These are phyloP conservation scores for Abortiporus biennis DNA, from an alignment of 1,284 basidiomycete genomes.

Conservation along the genomic window DNA sequence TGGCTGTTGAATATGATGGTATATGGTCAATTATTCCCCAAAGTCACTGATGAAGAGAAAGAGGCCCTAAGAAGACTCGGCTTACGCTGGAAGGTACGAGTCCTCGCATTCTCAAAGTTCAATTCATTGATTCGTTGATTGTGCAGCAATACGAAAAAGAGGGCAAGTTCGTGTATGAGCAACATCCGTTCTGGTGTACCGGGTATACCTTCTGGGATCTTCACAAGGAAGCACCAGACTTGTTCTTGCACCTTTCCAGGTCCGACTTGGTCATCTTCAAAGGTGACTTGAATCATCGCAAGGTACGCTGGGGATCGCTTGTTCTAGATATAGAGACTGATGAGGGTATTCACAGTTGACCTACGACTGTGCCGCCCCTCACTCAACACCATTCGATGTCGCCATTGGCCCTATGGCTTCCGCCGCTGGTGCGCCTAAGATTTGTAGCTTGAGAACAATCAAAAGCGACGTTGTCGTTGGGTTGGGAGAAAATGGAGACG, in stretches of 20 bases:
- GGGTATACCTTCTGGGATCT: constrained; percentile 96
- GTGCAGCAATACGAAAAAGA: constrained; percentile 84
- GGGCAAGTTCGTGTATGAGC: constrained; percentile 93
- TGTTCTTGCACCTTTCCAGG: constrained; percentile 88
- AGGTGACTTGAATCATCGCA: constrained; percentile 77
- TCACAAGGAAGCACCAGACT: constrained; percentile 85
- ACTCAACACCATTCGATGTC: constrained; percentile 84
- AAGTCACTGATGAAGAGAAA: constrained; percentile 73
- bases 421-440: constrained; percentile 82
- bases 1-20: constrained; percentile 89
- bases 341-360: constrained; percentile 44
- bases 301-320: constrained; percentile 13
- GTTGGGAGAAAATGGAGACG: constrained; percentile 59
- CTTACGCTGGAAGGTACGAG: constrained; percentile 79
- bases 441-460: constrained; percentile 83
- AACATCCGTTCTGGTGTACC: constrained; percentile 96
- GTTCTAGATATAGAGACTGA: not conserved
- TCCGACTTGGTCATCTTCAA: constrained; percentile 96
- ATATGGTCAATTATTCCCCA: constrained; percentile 85
- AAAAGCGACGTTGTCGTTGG: constrained; percentile 84
- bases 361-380: constrained; percentile 90
- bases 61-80: constrained; percentile 82
- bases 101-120: constrained; percentile 1
- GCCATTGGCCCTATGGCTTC: constrained; percentile 94
- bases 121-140: not conserved